Percentiles rank a stretch among this genome's conserved stretches.
Evolutionary conservation across 177 flowering plant genomes (phyloP).

Genomic region (Vitis hybrid): DNA sequence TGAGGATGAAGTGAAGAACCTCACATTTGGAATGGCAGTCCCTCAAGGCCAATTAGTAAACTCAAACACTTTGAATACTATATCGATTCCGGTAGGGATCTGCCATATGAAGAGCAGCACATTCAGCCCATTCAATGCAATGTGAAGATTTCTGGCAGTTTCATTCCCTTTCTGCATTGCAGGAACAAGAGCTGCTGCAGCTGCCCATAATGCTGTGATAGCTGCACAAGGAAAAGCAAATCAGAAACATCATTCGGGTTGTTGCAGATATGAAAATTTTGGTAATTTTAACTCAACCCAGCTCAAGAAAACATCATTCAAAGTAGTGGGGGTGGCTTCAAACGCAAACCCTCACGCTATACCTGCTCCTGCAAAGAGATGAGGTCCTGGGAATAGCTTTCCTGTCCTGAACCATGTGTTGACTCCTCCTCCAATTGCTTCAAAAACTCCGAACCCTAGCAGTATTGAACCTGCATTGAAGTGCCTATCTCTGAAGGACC

Average conservation of each 20-base stretch:
- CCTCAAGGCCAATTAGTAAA: conserved; percentile 88
- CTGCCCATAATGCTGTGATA: conserved; percentile 95
- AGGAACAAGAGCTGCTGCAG: conserved; percentile 92
- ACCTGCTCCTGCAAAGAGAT: conserved; percentile 94
- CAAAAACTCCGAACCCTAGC: conserved; percentile 79
- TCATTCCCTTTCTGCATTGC: conserved; percentile 92
- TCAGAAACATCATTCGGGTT: background rate
- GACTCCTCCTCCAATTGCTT: conserved; percentile 72
- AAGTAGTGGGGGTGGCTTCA: too few species aligned
- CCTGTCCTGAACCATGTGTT: conserved; percentile 89
- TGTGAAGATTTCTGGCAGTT: conserved; percentile 91
- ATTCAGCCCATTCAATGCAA: conserved; percentile 73
- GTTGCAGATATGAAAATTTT: too few species aligned
- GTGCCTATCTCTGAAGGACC: conserved; percentile 76
- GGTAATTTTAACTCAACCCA: too few species aligned
- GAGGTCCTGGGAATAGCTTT: conserved; percentile 93
- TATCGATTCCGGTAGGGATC: conserved; percentile 89
- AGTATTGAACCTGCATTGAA: conserved; percentile 85
- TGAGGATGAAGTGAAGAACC: background rate
- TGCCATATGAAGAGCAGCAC: conserved; percentile 80
- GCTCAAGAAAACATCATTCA: too few species aligned
- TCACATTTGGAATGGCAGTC: background rate
- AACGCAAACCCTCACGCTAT: background rate
- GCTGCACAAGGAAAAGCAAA: conserved; percentile 36
- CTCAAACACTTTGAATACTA: conserved; percentile 80